Base-by-base conservation (phyloP, 495 filamentous ascomycete genomes). In the Mytilinidion resinicola region DNA sequence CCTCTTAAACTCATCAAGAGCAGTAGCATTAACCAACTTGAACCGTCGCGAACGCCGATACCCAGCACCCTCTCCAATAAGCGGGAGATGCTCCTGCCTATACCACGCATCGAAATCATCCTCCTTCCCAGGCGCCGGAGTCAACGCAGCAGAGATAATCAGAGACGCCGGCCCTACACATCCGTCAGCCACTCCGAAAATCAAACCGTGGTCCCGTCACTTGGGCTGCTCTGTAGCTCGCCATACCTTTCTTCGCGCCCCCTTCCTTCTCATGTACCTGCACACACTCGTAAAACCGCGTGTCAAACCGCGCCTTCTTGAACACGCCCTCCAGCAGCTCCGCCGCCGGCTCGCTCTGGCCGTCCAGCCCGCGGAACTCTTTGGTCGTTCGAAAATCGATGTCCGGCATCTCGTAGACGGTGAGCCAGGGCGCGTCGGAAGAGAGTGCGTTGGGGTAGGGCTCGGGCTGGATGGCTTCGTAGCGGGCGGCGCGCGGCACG, bases 381-480 rank as follows among this genome's bases (percentile, higher is more conserved):
- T 17, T 15, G 2, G 21, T 66, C 19, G 59, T 15, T 3, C 60
- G 50, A 37, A 41, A 66, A 8, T 33, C 47, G 1, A 63, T 20
- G 25, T 66, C 66, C 11, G 54, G 56, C 56, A 68, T 61, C 34
- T 61, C 60, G 50, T 68, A 68, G 33, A 68, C 25, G 3, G 66
- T 66, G 3, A 68, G 47, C 64, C 64, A 66, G 11, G 55, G 51
- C 43, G 63, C 59, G 19, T 53, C 37, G n/a, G 47, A 6, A 35
- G 49, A 20, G 9, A 34, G 21, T 8, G 20, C 9, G 30, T 12
- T 10, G 21, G 52, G 42, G 17, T 9, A 25, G 17, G 44, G 48
- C 11, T 15, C 37, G 42, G 43, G 19, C 15, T 11, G 14, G 34
- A 51, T 21, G 47, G 51, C 44, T 38, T 63, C 57, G 36, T 68